Percentiles rank a stretch among this genome's conserved stretches.
phyloP scores from a whole-genome alignment of 208 protist genomes.

The Leishmania guyanensis region DNA sequence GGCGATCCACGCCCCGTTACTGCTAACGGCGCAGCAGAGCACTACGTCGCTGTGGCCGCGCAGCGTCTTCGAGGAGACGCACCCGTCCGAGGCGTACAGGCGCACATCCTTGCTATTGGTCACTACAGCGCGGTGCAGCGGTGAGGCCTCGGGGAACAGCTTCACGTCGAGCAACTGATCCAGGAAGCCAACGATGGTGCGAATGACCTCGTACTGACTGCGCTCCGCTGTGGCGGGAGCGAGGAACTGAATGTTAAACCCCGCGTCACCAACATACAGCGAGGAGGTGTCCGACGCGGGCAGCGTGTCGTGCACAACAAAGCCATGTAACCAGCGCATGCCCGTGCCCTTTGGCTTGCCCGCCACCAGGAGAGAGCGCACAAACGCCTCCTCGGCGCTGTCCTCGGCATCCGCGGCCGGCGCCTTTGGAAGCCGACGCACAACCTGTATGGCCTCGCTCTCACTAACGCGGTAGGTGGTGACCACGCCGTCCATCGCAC shows the following conservation, averaged over 20 bases:
- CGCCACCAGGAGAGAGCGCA: conserved; percentile 61
- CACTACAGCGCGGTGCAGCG: conserved; percentile 63
- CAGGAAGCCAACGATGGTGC: conserved; percentile 79
- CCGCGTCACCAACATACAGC: conserved; percentile 75
- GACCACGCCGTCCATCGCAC: conserved; percentile 73
- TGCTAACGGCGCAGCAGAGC: conserved; percentile 76
- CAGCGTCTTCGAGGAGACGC: conserved; percentile 65
- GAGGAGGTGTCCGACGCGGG: neutral
- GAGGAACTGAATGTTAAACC: conserved; percentile 68
- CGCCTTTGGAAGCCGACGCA: conserved; percentile 50
- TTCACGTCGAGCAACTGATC: conserved; percentile 90
- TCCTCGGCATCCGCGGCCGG: conserved; percentile 46
- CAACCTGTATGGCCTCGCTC: conserved; percentile 40
- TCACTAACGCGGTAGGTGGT: conserved; percentile 70
- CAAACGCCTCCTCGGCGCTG: conserved; percentile 56
- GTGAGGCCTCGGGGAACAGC: conserved; percentile 41
- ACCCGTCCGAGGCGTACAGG: conserved; percentile 59
- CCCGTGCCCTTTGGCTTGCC: conserved; percentile 53
- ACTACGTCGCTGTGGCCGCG: conserved; percentile 87
- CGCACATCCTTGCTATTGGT: conserved; percentile 90
- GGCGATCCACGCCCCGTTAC: conserved; percentile 68
- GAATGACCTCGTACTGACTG: conserved; percentile 31
- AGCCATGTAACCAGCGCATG: conserved; percentile 30
- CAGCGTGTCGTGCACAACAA: conserved; percentile 18
- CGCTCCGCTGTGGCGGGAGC: conserved; percentile 3